Percentiles rank a stretch among this genome's conserved stretches.
phyloP scores from a whole-genome alignment of 139 green algal species.

The Raphidocelis subcapitata region DNA sequence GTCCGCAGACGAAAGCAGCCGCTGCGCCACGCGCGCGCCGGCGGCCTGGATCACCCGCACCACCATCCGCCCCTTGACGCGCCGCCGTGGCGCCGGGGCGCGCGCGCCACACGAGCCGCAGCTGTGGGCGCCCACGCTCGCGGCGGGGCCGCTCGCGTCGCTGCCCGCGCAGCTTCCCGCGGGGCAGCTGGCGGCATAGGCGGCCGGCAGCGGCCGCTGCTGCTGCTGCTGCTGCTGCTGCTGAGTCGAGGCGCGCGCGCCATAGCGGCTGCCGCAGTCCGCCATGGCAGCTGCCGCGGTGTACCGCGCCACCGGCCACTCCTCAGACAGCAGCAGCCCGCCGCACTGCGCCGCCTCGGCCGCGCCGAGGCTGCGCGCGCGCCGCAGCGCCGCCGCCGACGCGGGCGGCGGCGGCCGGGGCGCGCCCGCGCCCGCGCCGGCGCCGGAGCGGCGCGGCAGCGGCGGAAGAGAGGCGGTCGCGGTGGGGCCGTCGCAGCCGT shows the following conservation, averaged over 20 bases:
- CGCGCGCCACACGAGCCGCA: background rate
- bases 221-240: slow-evolving; percentile 10
- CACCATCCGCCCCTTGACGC: background rate
- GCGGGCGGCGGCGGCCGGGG: background rate
- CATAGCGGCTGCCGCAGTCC: background rate
- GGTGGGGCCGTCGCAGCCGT: background rate
- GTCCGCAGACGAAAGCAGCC: slow-evolving; percentile 7
- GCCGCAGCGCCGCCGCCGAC: background rate
- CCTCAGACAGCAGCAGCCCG: background rate
- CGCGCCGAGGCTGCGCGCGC: background rate
- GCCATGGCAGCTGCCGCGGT: background rate
- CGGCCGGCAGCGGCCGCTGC: background rate
- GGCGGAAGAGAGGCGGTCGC: background rate
- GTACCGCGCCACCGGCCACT: background rate
- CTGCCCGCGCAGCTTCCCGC: background rate
- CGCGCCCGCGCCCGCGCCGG: background rate
- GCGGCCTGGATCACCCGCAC: slow-evolving; percentile 31
- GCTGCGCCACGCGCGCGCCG: slow-evolving; percentile 7
- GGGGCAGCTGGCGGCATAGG: too few relatives aligned
- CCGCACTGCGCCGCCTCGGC: background rate
- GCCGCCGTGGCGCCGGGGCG: background rate
- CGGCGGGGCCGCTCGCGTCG: background rate
- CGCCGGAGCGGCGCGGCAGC: background rate
- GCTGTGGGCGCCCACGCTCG: background rate
- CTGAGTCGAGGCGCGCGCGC: background rate